Evolutionary conservation across 805 yeast genomes (phyloP), one percentile per base, ranked within the genome.

Genomic region (Schwanniomyces pseudopolymorphus): DNA sequence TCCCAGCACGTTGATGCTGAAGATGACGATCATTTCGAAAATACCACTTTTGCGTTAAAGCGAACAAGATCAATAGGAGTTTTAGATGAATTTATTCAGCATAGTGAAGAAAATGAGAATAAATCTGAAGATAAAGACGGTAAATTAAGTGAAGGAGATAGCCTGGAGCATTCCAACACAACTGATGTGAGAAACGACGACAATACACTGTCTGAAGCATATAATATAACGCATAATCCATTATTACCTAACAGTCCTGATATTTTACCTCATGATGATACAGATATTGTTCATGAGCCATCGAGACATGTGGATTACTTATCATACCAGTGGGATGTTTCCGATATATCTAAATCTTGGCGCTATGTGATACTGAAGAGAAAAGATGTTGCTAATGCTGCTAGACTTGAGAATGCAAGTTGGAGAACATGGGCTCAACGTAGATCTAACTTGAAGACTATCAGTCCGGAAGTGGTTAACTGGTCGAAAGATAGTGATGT

Each of bases 401-500:
- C 73, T 8, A 52, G 74, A 19, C 55, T 70, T 33, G 75, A 71
- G 46, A 70, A 70, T 48, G 92, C 96, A 13, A 77, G 88, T 42
- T 92, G 97, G 97, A 78, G 98, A 60, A 89, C 96, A 16, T 92
- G 97, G 97, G 86, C 92, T 11, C 90, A 91, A 67, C 76, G 87
- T 43, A 79, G 85, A 54, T 77, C 79, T 53, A 74, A 81, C 66
- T 61, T 73, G 48, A 71, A 70, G 73, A 94, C 99, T 0, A 88
- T 92, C 5, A 82, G 91, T 16, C 99, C 99, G 1, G 95, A 89
- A 58, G 79, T 81, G 31, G 87, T 94, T 40, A 92, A 94, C 65
- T 94, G 99, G 99, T 83, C 89, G 38, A 94, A 95, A 67, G 99
- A 94, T 58, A 85, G 86, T 48, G 99, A 94, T 64, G 97, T 94